Percentiles rank a stretch among this genome's conserved stretches.
These are phyloP conservation scores for Cytospora mali DNA, from an alignment of 2,329 filamentous ascomycete species.

Conservation along the genomic window DNA sequence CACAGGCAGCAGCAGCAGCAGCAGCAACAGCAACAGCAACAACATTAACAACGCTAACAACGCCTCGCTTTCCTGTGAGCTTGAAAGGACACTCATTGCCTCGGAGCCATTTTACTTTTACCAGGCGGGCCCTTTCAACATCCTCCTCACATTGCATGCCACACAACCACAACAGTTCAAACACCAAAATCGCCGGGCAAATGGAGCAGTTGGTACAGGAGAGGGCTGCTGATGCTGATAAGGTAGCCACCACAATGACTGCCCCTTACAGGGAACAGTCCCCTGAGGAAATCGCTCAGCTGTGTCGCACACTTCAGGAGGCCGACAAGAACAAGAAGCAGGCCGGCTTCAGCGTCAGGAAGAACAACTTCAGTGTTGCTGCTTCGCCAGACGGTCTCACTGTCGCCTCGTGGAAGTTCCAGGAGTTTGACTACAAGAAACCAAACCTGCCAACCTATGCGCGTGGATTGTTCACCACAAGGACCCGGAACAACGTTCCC, in stretches of 20 bases:
- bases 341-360: conserved; percentile 72
- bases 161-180: neutral
- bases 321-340: conserved; percentile 58
- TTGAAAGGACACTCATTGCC: neutral
- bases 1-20: neutral
- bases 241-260: conserved; percentile 40
- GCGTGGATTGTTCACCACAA: conserved; percentile 89
- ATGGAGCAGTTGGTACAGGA: conserved; percentile 21
- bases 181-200: neutral
- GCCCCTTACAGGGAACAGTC: conserved; percentile 72
- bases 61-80: neutral
- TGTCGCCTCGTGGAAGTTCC: conserved; percentile 90
- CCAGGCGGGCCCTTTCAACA: neutral
- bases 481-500: conserved; percentile 60
- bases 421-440: conserved; percentile 96
- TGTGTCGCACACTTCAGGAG: conserved; percentile 66
- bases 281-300: conserved; percentile 62
- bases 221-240: conserved; percentile 9
- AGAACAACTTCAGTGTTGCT: conserved; percentile 72
- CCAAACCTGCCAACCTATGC: conserved; percentile 85
- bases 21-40: neutral
- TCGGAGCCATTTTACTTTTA: neutral
- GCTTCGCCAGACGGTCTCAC: conserved; percentile 63
- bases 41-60: neutral
- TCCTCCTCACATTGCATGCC: neutral